These are phyloP conservation scores for Oryza rufipogon DNA, from an alignment of 176 grass and related monocot genomes.

Conservation along the genomic window DNA sequence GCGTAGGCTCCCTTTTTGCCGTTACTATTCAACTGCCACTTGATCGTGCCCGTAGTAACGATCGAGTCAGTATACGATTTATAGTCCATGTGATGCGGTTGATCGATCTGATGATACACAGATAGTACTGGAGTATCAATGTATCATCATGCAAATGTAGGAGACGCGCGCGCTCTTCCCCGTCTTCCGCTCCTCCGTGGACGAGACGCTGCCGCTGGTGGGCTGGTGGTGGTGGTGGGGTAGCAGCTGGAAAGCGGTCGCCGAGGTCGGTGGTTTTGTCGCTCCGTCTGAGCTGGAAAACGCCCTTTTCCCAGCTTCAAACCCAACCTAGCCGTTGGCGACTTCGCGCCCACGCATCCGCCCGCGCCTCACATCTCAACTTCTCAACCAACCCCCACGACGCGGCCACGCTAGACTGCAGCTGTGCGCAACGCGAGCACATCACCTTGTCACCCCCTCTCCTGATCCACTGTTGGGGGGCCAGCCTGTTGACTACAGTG, in stretches of 20 bases:
- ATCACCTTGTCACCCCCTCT: too few relatives aligned
- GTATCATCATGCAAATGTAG: too few relatives aligned
- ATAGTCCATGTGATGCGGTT: neutral
- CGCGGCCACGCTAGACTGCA: too few relatives aligned
- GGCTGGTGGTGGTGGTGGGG: conserved; percentile 39
- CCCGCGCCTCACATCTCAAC: neutral
- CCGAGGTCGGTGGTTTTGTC: conserved; percentile 56
- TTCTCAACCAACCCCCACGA: neutral
- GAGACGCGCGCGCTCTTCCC: too few relatives aligned
- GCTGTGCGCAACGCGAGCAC: too few relatives aligned
- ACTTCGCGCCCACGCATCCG: neutral
- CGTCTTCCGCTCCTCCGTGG: too few relatives aligned
- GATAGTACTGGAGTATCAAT: too few relatives aligned
- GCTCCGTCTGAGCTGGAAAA: neutral
- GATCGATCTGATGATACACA: neutral
- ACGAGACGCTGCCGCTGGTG: neutral
- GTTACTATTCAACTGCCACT: neutral
- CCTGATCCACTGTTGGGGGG: too few relatives aligned
- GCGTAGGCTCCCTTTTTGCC: neutral
- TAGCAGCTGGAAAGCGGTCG: conserved; percentile 48
- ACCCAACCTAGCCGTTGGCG: neutral
- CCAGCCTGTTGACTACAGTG: neutral
- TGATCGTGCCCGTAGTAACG: neutral
- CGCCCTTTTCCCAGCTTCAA: neutral
- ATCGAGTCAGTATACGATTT: neutral